Percentiles rank a stretch among this genome's conserved stretches.
Evolutionary conservation across 805 yeast genomes (phyloP).

Genomic region (Pichia cephalocereana): DNA sequence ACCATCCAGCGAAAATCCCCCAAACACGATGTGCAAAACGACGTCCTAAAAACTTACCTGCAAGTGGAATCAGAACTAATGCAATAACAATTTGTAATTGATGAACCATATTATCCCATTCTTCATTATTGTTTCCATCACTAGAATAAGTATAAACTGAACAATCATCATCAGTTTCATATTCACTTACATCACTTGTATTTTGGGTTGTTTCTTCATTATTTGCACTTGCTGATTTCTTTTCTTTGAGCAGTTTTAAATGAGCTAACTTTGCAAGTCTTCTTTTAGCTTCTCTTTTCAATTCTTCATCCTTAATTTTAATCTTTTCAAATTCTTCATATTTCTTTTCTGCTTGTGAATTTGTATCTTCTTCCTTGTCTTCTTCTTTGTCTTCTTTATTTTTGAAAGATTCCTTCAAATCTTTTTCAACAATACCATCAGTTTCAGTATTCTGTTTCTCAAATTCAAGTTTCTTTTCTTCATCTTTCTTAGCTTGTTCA

Average conservation of each 20-base stretch:
- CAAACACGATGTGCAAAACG: constrained; percentile 36
- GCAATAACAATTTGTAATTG: constrained; percentile 52
- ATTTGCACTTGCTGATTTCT: not conserved
- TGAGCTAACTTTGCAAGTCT: constrained; percentile 1
- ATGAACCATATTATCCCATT: constrained; percentile 62
- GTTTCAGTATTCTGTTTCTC: too few species aligned
- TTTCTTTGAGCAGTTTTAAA: constrained; percentile 1
- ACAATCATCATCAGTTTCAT: constrained; percentile 10
- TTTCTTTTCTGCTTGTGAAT: not conserved
- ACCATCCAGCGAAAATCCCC: constrained; percentile 21
- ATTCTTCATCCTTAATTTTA: not conserved
- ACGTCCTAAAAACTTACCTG: constrained; percentile 63
- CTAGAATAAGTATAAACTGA: constrained; percentile 26
- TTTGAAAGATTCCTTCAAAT: too few species aligned
- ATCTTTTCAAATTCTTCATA: not conserved
- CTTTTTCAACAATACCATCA: too few species aligned
- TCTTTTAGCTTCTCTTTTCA: not conserved
- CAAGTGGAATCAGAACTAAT: constrained; percentile 52
- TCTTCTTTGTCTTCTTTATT: too few species aligned
- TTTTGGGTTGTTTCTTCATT: not conserved
- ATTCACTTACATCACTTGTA: not conserved
- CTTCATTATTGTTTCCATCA: constrained; percentile 37
- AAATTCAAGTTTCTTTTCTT: too few species aligned
- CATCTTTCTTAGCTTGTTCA: too few species aligned
- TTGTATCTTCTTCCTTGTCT: too few species aligned